These are phyloP conservation scores for Pythium biforme DNA, from an alignment of 352 stramenopile genomes.

Conservation along the genomic window DNA sequence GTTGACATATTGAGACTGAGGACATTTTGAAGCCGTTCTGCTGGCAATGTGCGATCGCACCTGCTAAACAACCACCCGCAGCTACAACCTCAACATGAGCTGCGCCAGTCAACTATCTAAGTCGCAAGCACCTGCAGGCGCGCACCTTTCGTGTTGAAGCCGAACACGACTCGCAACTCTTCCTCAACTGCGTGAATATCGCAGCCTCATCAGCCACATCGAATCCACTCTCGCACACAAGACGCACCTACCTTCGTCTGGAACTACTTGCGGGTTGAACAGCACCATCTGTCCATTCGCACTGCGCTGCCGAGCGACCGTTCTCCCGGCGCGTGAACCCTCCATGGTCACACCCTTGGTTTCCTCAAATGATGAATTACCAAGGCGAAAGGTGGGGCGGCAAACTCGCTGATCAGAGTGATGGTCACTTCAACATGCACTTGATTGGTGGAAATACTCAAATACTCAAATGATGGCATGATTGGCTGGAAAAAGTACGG, in stretches of 20 bases:
- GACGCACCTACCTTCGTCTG: conserved; percentile 35
- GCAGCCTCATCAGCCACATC: too few species aligned
- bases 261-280: conserved; percentile 56
- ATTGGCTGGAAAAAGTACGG: too few species aligned
- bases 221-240: background rate
- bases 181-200: conserved; percentile 36
- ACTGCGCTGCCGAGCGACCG: conserved; percentile 40
- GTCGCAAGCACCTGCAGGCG: too few species aligned
- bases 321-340: conserved; percentile 16
- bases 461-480: too few species aligned
- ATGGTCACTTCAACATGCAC: conserved; percentile 23
- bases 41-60: conserved; percentile 15
- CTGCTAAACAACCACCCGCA: conserved; percentile 52
- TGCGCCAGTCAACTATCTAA: too few species aligned
- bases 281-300: conserved; percentile 49
- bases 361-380: background rate
- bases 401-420: conserved; percentile 12
- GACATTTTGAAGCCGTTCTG: too few species aligned
- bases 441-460: conserved; percentile 1
- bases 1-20: background rate
- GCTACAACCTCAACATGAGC: conserved; percentile 3
- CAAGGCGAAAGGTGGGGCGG: background rate
- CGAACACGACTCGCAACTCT: conserved; percentile 52
- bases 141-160: conserved; percentile 49
- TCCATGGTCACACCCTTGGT: conserved; percentile 13